Evolutionary conservation across 177 flowering plant genomes (phyloP), one percentile per base, ranked within the genome.

Genomic region (Vitis hybrid): DNA sequence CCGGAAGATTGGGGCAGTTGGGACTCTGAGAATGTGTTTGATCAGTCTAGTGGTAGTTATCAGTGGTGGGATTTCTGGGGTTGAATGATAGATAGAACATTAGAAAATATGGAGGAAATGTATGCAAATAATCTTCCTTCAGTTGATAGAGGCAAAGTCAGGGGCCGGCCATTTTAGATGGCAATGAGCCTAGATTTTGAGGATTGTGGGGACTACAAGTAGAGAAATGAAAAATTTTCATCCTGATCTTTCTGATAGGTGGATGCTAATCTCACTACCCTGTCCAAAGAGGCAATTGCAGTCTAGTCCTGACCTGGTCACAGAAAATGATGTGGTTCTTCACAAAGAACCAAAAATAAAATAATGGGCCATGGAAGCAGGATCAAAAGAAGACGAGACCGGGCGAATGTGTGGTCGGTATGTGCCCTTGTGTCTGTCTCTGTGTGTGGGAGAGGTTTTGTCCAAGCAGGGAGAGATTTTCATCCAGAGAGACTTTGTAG

Each of bases 51-150:
- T 56, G 74, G 78, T 69, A 76, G 72, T 61, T 75, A 67, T 61
- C 87, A 81, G 68, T 88, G 90, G 93, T 89, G 88, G 91, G 91
- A 89, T 55, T 78, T 87, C 67, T 87, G 91, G 92, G 67, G 82
- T 61, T 87, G 72, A 85, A 62, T 66, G 33, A 15, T 18, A 50
- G 12, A 14, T 21, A 49, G 45, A 22, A 18, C 16, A 49, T 26
- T 22, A 3, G 5, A 22, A 51, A 50, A n/a, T 8, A 15, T 29
- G 29, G 18, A 51, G 63, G 62, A 50, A 18, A 33, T 55, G 62
- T 48, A 63, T 56, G 48, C 68, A 64, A 63, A 69, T 58, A 10
- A 13, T 18, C 14, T 45, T 39, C 51, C 49, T 3, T 53, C 62
- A 18, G 10, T 57, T 39, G 45, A 7, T 39, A 6, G 60, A 21